Base-by-base conservation (phyloP, 352 stramenopile species). In the Phytophthora meadii region DNA sequence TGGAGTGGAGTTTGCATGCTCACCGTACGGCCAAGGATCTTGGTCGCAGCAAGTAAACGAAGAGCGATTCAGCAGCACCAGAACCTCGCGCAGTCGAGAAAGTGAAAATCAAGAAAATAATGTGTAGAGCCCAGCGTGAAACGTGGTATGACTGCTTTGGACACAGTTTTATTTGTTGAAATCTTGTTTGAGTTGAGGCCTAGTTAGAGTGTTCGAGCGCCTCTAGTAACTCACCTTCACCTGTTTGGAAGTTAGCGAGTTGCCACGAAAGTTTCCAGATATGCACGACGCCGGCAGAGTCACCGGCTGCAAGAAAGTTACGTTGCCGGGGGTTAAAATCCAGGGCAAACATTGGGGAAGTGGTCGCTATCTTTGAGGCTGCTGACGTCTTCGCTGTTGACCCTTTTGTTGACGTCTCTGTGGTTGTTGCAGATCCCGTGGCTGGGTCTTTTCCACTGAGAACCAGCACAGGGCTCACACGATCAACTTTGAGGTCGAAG, bases 241-340 rank as follows among this genome's bases (percentile, higher is more conserved):
- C 81, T 2, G 84, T 76, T 60, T 95, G 85, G 22, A 93, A 77
- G 39, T 92, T 95, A 2, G 84, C 81, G 6, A 97, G 78, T 28
- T 89, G 76, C 84, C 83, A 97, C 34, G 79, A 82, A 5, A 97
- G 70, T 40, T 95, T 95, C 84, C 88, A 94, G 25, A 96, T 84
- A 54, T 94, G 80, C 11, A 93, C 81, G 1, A 78, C 62, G 11
- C 89, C 87, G 1, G 54, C 51, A 14, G 77, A 77, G 53, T 95
- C 84, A 5, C 87, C 89, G 5, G 76, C 78, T 1, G 83, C 89
- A 28, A 96, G n/a, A 36, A 96, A 94, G 50, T 95, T 94, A 32
- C 89, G 81, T 54, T 95, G 88, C 7, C 84, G 73, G 11, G 83
- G 82, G 40, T 96, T 96, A 54, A 96, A 96, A 39, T 92, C 78